Base-by-base conservation (phyloP, 2,329 filamentous ascomycete genomes). In the Monosporascus sp. region DNA sequence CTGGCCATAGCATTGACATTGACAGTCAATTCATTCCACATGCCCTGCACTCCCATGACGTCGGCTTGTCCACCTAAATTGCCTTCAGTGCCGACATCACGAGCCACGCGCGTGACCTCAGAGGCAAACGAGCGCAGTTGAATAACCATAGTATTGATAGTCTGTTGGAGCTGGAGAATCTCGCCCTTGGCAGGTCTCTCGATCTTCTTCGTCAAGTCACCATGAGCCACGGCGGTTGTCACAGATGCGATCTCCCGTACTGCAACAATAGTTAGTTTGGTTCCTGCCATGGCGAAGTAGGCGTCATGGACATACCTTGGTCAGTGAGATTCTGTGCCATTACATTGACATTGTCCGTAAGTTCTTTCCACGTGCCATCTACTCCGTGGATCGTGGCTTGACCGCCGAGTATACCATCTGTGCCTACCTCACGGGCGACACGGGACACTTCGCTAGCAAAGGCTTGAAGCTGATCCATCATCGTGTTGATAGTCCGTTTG, bases 401-500 rank as follows among this genome's bases (percentile, higher is more conserved):
- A 44, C 93, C 93, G 64, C 93, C 93, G 43, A 97, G 85, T 58
- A 94, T 87, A 67, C 93, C 93, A 71, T 97, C 92, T 14, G 93
- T 97, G 63, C 93, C 93, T 76, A 97, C 93, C 72, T 97, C 93
- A 70, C 91, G 89, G 51, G 93, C 93, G 62, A 97, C 86, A 61
- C 91, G 88, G 37, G 93, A 97, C 65, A 97, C 93, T 75, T 97
- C 92, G 71, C 90, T 95, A 60, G 93, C 93, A 72, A 97, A 97
- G 55, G 95, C 89, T 69, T 97, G 92, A 55, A 97, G 80, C 72
- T 97, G 93, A 68, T 97, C 93, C 84, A 97, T 96, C 93, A 97
- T 97, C 61, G 89, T 95, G 71, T 97, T 97, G 76, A 97, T 97
- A 57, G 93, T 97, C 65, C 91, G 87, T 75, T 97, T 97, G 78